Conservation (phyloP, 371 early-diverging fungal genomes). For the Haplosporangium sp. region DNA sequence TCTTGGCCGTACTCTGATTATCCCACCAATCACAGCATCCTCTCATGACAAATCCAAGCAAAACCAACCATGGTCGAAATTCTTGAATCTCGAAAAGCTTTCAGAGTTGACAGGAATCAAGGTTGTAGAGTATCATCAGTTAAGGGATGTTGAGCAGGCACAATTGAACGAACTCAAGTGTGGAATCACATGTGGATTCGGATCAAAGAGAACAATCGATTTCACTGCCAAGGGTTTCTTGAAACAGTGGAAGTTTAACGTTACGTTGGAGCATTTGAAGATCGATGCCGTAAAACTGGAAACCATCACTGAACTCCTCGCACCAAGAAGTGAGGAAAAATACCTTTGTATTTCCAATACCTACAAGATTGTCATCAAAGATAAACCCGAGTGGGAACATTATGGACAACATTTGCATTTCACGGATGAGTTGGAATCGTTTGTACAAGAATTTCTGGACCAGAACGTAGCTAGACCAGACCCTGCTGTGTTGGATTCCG, state of each 20-base stretch:
- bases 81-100: slow-evolving; percentile 39
- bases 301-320: slow-evolving; percentile 20
- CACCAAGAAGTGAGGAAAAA: slow-evolving; percentile 17
- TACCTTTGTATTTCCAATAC: slow-evolving; percentile 53
- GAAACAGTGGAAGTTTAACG: slow-evolving; percentile 50
- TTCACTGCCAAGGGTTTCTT: slow-evolving; percentile 56
- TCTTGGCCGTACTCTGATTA: slow-evolving; percentile 41
- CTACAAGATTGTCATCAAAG: slow-evolving; percentile 50
- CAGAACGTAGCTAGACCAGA: slow-evolving; percentile 23
- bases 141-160: slow-evolving; percentile 30
- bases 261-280: slow-evolving; percentile 18
- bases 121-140: slow-evolving; percentile 46
- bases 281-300: slow-evolving; percentile 32
- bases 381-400: slow-evolving; percentile 53
- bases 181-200: slow-evolving; percentile 54
- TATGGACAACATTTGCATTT: slow-evolving; percentile 45
- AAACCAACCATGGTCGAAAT: slow-evolving; percentile 56
- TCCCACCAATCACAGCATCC: slow-evolving; percentile 55
- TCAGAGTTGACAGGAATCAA: slow-evolving; percentile 31
- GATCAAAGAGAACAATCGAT: slow-evolving; percentile 48
- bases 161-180: slow-evolving; percentile 40
- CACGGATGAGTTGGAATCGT: slow-evolving; percentile 42
- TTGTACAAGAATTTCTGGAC: slow-evolving; percentile 34
- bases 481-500: slow-evolving; percentile 12
- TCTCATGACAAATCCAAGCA: slow-evolving; percentile 56